These are phyloP conservation scores for Pythium grandisporangium DNA, from an alignment of 352 stramenopile species.

Conservation along the genomic window DNA sequence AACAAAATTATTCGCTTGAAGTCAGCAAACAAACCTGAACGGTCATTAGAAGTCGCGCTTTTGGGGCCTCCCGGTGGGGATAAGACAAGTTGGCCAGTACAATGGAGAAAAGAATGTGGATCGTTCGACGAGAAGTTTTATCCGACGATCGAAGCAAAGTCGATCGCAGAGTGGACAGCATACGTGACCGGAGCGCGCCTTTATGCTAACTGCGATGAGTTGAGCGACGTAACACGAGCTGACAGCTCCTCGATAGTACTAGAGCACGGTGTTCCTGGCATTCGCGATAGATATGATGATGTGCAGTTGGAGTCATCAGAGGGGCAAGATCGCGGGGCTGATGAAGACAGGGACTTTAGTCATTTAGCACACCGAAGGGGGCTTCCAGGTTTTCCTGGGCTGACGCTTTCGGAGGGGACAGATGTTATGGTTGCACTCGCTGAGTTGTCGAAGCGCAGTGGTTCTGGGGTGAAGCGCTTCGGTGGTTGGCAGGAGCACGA, in stretches of 20 bases:
- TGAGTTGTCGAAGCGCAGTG: conserved; percentile 26
- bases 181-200: conserved; percentile 60
- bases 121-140: conserved; percentile 59
- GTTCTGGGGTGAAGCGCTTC: conserved; percentile 26
- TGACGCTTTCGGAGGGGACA: conserved; percentile 67
- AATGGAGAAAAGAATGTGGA: conserved; percentile 73
- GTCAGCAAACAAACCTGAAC: conserved; percentile 21
- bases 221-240: conserved; percentile 15
- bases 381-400: conserved; percentile 31
- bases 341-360: no score
- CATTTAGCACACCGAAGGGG: no score
- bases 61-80: conserved; percentile 14
- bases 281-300: no score
- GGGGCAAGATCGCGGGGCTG: no score
- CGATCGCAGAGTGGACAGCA: conserved; percentile 68
- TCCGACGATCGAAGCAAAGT: conserved; percentile 43
- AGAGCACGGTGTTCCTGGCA: no score
- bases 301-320: no score
- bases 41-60: conserved; percentile 20
- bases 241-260: no score
- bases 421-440: conserved; percentile 69
- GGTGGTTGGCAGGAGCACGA: conserved; percentile 34
- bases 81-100: conserved; percentile 49
- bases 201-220: conserved; percentile 49
- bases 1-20: conserved; percentile 47